Evolutionary conservation across 2,329 filamentous ascomycete genomes (phyloP), one percentile per base, ranked within the genome.

Genomic region (Epichloe elymi): DNA sequence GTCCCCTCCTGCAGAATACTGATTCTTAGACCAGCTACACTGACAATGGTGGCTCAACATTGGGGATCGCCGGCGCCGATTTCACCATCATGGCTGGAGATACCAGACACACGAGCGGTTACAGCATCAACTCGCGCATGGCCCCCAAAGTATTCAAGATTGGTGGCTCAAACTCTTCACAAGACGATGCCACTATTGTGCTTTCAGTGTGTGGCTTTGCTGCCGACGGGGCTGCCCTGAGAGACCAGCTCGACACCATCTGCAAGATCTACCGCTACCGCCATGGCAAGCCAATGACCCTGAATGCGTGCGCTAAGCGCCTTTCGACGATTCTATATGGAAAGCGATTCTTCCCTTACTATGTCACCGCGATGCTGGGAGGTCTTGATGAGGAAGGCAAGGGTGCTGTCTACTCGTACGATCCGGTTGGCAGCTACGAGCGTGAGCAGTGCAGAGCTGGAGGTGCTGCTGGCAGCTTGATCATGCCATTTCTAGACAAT

Each of bases 191-290:
- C 49, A 86, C 82, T 50, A 86, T 98, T 62, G 80, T 97, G 15
- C 79, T 98, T 46, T 94, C 90, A 2, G 91, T 98, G 0, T 91
- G 95, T 42, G 93, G 93, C 45, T 98, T 96, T 66, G 88, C 90
- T 14, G 93, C 93, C 56, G 93, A 98, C 67, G 93, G 93, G 54
- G 83, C 90, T 62, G 91, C 93, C 37, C 76, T 98, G 60, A 91
- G 93, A 70, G 91, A 97, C 72, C 86, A 88, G 57, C 80, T 97
- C 57, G 91, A 97, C 67, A 84, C 88, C 56, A 82, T 95, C 64
- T 93, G 94, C 76, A 97, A 95, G 77, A 95, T 97, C 85, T 97
- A 97, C 80, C 87, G 86, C 63, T 96, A 96, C 75, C 89, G 94
- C 67, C 91, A 97, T 69, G 88, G 88, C 70, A 98, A 97, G 76